phyloP scores from a whole-genome alignment of 441 rosid genomes.

The Capsella rubella region DNA sequence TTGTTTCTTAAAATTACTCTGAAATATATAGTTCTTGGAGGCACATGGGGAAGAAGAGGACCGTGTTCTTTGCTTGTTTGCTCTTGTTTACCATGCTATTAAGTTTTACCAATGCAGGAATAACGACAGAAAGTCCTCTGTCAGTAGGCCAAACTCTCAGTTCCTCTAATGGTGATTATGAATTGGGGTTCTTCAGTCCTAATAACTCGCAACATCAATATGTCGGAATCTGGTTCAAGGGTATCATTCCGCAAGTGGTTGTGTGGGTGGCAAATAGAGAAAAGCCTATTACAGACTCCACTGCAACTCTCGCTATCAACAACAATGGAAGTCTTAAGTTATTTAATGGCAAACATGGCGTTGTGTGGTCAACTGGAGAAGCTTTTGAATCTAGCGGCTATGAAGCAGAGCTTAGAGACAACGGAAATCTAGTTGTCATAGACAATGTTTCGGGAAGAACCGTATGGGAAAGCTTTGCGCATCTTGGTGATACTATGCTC shows the following conservation, averaged over 20 bases:
- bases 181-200: conserved; percentile 46
- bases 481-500: conserved; percentile 42
- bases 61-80: background rate
- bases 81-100: background rate
- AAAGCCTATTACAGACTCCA: background rate
- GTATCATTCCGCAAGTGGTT: background rate
- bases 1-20: background rate
- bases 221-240: conserved; percentile 46
- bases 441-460: conserved; percentile 12
- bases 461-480: conserved; percentile 40
- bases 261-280: conserved; percentile 23
- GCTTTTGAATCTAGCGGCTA: background rate
- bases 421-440: conserved; percentile 32
- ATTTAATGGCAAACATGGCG: background rate
- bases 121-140: background rate
- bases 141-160: conserved; percentile 37
- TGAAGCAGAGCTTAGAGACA: conserved; percentile 23
- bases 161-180: conserved; percentile 44
- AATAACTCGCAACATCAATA: conserved; percentile 28
- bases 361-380: conserved; percentile 36
- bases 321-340: background rate
- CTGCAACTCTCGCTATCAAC: background rate
- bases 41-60: background rate
- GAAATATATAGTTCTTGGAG: background rate
- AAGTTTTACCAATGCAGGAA: background rate